Evolutionary conservation across 2,329 filamentous ascomycete genomes (phyloP), one percentile per base, ranked within the genome.

Genomic region (Ciborinia camelliae): DNA sequence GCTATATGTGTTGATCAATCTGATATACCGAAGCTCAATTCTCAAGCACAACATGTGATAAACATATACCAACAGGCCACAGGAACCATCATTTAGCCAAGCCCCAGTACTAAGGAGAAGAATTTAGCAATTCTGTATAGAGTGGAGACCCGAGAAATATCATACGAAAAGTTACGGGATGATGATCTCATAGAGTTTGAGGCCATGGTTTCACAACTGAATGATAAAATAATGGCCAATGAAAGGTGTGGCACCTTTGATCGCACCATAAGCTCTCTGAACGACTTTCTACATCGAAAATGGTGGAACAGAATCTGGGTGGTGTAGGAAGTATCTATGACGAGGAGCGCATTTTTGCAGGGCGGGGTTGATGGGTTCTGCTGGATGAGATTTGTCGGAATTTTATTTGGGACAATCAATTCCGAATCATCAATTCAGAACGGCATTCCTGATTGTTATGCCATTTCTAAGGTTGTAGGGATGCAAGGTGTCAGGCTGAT

Each of bases 271-370:
- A 47, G 23, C 1, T 47, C 9, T 23, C 20, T 52, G 9, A 20
- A 8, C 14, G n/a, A 3, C 14, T 0, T 47, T 26, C 3, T 51
- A 41, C 3, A 41, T 45, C 32, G 77, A 18, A 68, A 70, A 1
- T 80, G 78, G 73, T 79, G 78, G 63, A 75, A 72, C 32, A 69
- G 77, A 4, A 73, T 77, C 0, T 80, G 78, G 78, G 75, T 80
- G 1, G 73, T 80, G 0, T 78, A 80, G 65, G 79, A 80, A 65
- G 74, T 80, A 12, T 74, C 75, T 0, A 70, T 77, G 23, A 76
- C 78, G 0, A 68, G 65, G 32, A 66, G 67, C 3, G 75, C 75
- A 6, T 26, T 48, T 15, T 23, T 28, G n/a, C n/a, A 48, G 23
- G 0, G 41, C n/a, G 41, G 41, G n/a, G 4, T 20, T 45, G 20